Evolutionary conservation across 495 filamentous ascomycete species (phyloP).

Genomic region (Aspergillus haitiensis): DNA sequence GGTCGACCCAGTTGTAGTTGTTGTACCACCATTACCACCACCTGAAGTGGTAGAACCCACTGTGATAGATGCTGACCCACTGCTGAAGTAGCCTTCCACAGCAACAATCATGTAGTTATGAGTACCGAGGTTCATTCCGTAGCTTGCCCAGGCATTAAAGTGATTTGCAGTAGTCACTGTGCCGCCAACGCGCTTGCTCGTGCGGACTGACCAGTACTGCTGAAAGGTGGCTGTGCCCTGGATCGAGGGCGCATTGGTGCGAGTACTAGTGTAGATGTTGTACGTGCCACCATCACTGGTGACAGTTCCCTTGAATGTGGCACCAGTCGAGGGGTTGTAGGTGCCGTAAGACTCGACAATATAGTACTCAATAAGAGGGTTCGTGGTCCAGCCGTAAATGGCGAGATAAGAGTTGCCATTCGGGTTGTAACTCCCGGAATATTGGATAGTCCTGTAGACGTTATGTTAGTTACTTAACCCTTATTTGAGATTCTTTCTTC

Average conservation of each 20-base stretch:
- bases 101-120: background rate
- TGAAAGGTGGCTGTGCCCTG: conserved; percentile 58
- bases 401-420: conserved; percentile 59
- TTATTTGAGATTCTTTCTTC: too few species aligned
- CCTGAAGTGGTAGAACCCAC: background rate
- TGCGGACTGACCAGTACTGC: conserved; percentile 64
- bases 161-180: conserved; percentile 56
- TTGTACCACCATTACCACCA: background rate
- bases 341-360: conserved; percentile 58
- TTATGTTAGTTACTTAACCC: too few species aligned
- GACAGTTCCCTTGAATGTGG: conserved; percentile 53
- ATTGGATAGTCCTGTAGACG: conserved; percentile 49
- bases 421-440: conserved; percentile 53
- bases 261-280: conserved; percentile 60
- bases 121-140: background rate
- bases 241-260: conserved; percentile 60
- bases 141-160: conserved; percentile 60
- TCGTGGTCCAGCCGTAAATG: conserved; percentile 62
- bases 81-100: background rate
- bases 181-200: conserved; percentile 51
- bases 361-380: conserved; percentile 65
- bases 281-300: conserved; percentile 61
- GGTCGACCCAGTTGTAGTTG: background rate
- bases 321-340: conserved; percentile 50
- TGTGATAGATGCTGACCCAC: background rate